phyloP scores from a whole-genome alignment of 176 grass and related monocot species.

The Dendrocalamus sinicus region DNA sequence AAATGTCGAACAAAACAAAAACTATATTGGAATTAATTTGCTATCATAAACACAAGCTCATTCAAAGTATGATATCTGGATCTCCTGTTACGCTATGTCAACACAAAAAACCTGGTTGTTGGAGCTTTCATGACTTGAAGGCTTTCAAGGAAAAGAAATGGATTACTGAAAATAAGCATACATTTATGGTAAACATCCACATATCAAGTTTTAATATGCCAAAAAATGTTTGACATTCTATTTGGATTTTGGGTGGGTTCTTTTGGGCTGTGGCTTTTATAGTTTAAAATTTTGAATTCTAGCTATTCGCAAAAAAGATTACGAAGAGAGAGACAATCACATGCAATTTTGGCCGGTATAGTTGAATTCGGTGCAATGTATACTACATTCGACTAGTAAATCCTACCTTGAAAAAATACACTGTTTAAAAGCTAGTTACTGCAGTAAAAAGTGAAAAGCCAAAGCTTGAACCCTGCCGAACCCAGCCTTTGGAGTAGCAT shows the following conservation, averaged over 20 bases:
- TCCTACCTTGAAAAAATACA: too few relatives aligned
- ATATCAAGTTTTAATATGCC: slow-evolving; percentile 1
- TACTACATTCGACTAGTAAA: too few relatives aligned
- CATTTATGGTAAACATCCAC: not conserved
- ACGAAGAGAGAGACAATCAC: too few relatives aligned
- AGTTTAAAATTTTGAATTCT: too few relatives aligned
- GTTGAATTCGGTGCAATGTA: too few relatives aligned
- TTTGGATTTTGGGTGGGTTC: not conserved
- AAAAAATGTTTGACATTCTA: not conserved
- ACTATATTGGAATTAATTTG: not conserved
- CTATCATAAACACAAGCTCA: not conserved
- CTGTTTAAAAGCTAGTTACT: too few relatives aligned
- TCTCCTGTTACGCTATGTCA: not conserved
- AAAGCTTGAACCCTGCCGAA: too few relatives aligned
- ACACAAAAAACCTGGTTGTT: slow-evolving; percentile 14
- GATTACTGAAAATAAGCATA: slow-evolving; percentile 1
- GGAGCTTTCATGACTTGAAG: slow-evolving; percentile 4
- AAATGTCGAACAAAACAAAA: slow-evolving; percentile 31
- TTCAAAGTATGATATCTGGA: not conserved
- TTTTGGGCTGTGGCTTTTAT: too few relatives aligned
- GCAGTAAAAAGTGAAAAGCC: too few relatives aligned
- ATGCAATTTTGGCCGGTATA: too few relatives aligned
- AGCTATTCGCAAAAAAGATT: too few relatives aligned
- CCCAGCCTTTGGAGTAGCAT: not conserved
- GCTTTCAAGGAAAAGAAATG: not conserved